phyloP scores from a whole-genome alignment of 2,329 filamentous ascomycete genomes.

The Monilinia polystroma region DNA sequence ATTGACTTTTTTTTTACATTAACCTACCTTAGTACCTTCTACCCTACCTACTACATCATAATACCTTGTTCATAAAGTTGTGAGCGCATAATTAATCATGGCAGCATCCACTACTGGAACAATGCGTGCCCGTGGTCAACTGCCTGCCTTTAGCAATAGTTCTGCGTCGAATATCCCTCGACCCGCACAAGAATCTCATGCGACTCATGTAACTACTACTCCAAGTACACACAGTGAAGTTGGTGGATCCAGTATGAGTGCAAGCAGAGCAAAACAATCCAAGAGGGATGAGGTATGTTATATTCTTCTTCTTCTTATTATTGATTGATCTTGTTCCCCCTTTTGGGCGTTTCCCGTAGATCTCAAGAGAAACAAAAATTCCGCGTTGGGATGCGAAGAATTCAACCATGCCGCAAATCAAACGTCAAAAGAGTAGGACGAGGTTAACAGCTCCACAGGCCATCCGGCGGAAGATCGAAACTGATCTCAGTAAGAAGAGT shows the following conservation, averaged over 20 bases:
- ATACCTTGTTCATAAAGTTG: constrained; percentile 19
- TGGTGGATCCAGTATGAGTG: constrained; percentile 70
- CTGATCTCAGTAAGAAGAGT: constrained; percentile 97
- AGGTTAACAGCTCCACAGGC: constrained; percentile 57
- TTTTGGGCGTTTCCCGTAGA: neutral
- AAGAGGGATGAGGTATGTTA: constrained; percentile 93
- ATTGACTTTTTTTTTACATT: neutral
- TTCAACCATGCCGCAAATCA: constrained; percentile 23
- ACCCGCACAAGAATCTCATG: constrained; percentile 62
- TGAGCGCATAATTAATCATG: constrained; percentile 32
- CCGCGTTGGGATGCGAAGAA: neutral
- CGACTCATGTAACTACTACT: constrained; percentile 42
- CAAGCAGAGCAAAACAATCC: constrained; percentile 91
- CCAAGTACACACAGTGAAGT: constrained; percentile 50
- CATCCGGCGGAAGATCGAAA: constrained; percentile 95
- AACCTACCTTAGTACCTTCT: constrained; percentile 2
- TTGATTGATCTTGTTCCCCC: neutral
- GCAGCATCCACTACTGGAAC: constrained; percentile 46
- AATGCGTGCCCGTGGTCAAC: constrained; percentile 59
- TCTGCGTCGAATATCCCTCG: constrained; percentile 69
- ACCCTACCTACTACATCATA: neutral
- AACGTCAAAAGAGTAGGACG: constrained; percentile 18
- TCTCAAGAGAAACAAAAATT: neutral
- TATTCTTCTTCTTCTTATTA: neutral
- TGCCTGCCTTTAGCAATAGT: constrained; percentile 59